phyloP scores from a whole-genome alignment of 148 eudicot genomes.

The Rhododendron molle region DNA sequence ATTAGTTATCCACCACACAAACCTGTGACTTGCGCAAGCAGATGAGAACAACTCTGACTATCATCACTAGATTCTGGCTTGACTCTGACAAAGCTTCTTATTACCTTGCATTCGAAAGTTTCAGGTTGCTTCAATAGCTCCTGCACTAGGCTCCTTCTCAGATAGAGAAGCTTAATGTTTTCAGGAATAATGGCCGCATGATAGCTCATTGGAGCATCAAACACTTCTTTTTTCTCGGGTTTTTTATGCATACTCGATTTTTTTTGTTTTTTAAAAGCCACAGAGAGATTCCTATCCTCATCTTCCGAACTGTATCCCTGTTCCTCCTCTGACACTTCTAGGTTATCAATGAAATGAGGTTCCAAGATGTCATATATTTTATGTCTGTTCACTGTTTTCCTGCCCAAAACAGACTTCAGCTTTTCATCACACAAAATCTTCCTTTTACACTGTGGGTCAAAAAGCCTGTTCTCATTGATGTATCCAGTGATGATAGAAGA shows the following conservation, averaged over 20 bases:
- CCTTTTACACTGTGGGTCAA: constrained; percentile 48
- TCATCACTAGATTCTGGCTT: constrained; percentile 48
- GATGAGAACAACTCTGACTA: constrained; percentile 32
- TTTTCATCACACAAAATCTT: constrained; percentile 52
- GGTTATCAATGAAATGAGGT: constrained; percentile 58
- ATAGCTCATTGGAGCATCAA: constrained; percentile 26
- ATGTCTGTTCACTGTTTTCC: constrained; percentile 34
- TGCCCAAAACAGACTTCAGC: constrained; percentile 44
- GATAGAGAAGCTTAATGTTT: constrained; percentile 72
- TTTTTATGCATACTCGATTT: constrained; percentile 25
- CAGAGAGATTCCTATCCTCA: constrained; percentile 20
- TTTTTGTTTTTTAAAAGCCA: constrained; percentile 38
- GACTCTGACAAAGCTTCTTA: constrained; percentile 79
- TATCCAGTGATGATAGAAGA: constrained; percentile 37
- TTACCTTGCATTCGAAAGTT: constrained; percentile 54
- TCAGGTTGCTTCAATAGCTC: constrained; percentile 55
- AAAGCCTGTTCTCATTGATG: constrained; percentile 39
- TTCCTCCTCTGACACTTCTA: constrained; percentile 51
- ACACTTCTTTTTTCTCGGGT: constrained; percentile 19
- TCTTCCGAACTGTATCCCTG: constrained; percentile 33
- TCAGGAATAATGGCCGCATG: constrained; percentile 55
- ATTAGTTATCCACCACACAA: constrained; percentile 11
- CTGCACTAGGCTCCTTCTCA: constrained; percentile 63
- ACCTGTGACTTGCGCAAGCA: constrained; percentile 81
- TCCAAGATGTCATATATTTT: constrained; percentile 49